phyloP scores from a whole-genome alignment of 2,329 filamentous ascomycete species.

The Stagonosporopsis rhizophila region DNA sequence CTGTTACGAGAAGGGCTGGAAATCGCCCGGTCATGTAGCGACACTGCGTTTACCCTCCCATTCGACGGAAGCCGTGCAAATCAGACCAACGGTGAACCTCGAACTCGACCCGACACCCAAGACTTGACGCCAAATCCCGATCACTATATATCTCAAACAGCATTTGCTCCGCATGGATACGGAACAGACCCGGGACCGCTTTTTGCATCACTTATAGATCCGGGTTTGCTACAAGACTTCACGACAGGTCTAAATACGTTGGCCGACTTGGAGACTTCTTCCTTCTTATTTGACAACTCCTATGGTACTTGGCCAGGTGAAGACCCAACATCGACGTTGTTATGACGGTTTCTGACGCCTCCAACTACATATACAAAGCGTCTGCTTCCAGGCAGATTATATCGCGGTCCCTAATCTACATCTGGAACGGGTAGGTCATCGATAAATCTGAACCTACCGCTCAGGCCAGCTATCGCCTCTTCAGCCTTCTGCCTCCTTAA shows the following conservation, averaged over 20 bases:
- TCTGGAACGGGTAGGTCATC: conserved; percentile 78
- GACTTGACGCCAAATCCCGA: not conserved
- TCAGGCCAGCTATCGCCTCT: conserved; percentile 72
- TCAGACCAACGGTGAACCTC: not conserved
- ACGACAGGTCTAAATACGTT: not conserved
- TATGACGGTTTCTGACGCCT: not conserved
- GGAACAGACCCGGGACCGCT: not conserved
- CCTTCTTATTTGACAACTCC: not conserved
- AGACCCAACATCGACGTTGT: not conserved
- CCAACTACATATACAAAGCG: not conserved
- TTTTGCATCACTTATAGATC: not conserved
- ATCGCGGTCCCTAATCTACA: conserved; percentile 51
- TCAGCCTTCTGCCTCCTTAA: conserved; percentile 70
- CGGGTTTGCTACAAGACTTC: not conserved
- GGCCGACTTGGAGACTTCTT: not conserved
- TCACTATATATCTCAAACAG: not conserved
- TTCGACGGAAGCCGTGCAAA: not conserved
- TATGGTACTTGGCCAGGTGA: not conserved
- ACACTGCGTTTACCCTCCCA: not conserved
- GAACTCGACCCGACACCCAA: not conserved
- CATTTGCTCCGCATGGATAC: not conserved
- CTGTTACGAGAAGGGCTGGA: conserved; percentile 1
- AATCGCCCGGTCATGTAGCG: not conserved
- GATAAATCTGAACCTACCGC: conserved; percentile 40
- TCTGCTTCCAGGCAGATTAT: not conserved